Evolutionary conservation across 2,329 filamentous ascomycete genomes (phyloP).

Genomic region (Colletotrichum liriopes): DNA sequence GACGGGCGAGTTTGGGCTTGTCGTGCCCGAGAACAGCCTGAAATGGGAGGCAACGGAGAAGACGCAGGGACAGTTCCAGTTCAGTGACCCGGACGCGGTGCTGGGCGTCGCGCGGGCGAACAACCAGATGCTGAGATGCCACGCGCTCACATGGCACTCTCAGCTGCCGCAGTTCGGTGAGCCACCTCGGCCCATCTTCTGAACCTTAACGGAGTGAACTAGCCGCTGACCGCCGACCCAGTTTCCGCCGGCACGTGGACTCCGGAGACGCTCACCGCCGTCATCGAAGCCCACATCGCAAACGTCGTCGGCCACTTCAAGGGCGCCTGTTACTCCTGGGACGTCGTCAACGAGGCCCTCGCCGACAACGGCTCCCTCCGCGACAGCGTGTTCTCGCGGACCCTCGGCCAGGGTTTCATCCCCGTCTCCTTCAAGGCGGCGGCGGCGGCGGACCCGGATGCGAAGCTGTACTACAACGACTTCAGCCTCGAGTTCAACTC

Average conservation of each 20-base stretch:
- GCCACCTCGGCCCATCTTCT: constrained; percentile 52
- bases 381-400: constrained; percentile 63
- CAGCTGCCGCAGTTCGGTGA: constrained; percentile 65
- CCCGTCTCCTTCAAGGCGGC: constrained; percentile 66
- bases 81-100: constrained; percentile 68
- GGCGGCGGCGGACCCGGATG: constrained; percentile 62
- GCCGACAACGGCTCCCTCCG: constrained; percentile 68
- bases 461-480: constrained; percentile 74
- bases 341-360: constrained; percentile 69
- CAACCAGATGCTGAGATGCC: constrained; percentile 69
- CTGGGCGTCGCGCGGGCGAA: constrained; percentile 59
- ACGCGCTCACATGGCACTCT: constrained; percentile 76
- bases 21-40: constrained; percentile 74
- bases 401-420: constrained; percentile 68
- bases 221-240: constrained; percentile 64
- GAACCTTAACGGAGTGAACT: constrained; percentile 63
- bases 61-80: constrained; percentile 71
- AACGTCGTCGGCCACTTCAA: constrained; percentile 61
- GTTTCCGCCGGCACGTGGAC: constrained; percentile 72
- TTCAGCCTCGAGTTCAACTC: constrained; percentile 58
- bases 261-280: constrained; percentile 58
- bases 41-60: constrained; percentile 75
- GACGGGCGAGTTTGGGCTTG: constrained; percentile 71
- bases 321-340: constrained; percentile 65
- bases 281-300: constrained; percentile 67